These are phyloP conservation scores for Marchantia polymorpha DNA, from an alignment of 225 moss, liverwort and hornwort genomes.

Conservation along the genomic window DNA sequence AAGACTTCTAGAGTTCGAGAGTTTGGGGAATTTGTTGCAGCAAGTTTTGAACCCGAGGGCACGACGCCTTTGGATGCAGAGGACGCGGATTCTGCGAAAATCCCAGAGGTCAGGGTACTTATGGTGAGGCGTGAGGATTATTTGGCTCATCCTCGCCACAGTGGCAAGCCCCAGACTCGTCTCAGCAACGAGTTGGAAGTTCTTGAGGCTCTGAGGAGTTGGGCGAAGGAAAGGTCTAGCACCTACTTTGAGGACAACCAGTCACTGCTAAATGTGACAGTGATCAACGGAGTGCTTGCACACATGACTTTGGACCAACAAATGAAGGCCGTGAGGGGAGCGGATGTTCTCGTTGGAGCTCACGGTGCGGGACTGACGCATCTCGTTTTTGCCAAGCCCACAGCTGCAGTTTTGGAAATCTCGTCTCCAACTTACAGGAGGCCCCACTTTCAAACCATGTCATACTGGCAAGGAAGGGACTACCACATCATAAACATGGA, in stretches of 20 bases:
- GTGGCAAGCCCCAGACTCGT: constrained; percentile 81
- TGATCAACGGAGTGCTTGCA: constrained; percentile 78
- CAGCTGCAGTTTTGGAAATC: constrained; percentile 67
- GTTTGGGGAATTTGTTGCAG: constrained; percentile 78
- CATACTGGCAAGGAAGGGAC: constrained; percentile 85
- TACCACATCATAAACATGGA: constrained; percentile 74
- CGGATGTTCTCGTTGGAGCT: constrained; percentile 80
- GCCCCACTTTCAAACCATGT: constrained; percentile 79
- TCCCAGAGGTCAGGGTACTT: constrained; percentile 52
- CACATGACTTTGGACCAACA: constrained; percentile 80
- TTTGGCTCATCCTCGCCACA: constrained; percentile 91
- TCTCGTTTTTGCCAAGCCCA: constrained; percentile 70
- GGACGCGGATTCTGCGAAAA: neutral
- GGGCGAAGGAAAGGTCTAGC: constrained; percentile 59
- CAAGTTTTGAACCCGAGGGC: constrained; percentile 45
- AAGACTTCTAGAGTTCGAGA: constrained; percentile 72
- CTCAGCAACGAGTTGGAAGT: constrained; percentile 82
- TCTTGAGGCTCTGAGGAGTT: constrained; percentile 50
- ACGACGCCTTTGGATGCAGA: neutral
- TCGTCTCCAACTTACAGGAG: constrained; percentile 68
- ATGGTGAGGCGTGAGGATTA: constrained; percentile 91
- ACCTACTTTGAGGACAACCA: constrained; percentile 15
- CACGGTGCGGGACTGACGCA: constrained; percentile 95
- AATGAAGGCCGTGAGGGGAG: constrained; percentile 57
- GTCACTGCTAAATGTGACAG: constrained; percentile 38